Base-by-base conservation (phyloP, 169 alveolate genomes). In the Plasmodium coatneyi region DNA sequence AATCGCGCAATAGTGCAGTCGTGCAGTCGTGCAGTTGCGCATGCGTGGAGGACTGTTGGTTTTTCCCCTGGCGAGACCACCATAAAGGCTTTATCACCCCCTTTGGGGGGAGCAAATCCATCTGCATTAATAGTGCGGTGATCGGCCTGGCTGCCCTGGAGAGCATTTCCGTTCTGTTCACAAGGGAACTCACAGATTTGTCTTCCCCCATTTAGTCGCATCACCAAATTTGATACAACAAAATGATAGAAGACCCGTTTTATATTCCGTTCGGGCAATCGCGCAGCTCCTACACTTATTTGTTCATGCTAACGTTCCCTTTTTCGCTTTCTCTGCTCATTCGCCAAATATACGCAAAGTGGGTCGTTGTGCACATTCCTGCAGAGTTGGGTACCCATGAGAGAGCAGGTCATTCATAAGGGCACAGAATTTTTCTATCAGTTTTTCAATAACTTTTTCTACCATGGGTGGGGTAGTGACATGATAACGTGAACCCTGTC, bases 331-430 rank as follows among this genome's bases (percentile, higher is more conserved):
- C 22, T 80, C 34, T 80, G n/a, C n/a, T 80, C 19, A 32, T 12
- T 72, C 22, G 32, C 16, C 28, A 46, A 16, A 14, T 19, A 22
- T 3, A 16, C 28, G 28, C 39, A 28, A 5, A 32, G 32, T 5
- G 10, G n/a, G 6, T 60, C 28, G n/a, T 60, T 14, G 10, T 60
- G 34, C 74, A n/a, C 32, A n/a, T 19, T n/a, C 74, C 74, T 6
- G 32, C 74, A 1, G 7, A 22, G 74, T 22, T 25, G 34, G 1
- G 34, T 5, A 60, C 74, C 32, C 34, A 60, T 60, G 14, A 19
- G 74, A 22, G 28, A 34, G 43, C 82, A 56, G 14, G 43, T 36
- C 71, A 60, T 7, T 71, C 92, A 28, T 83, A 71, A 74, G 54
- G 41, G 43, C 34, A 25, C 74, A 84, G 60, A 60, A 60, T 60